Evolutionary conservation across 305 asterid genomes (phyloP), one percentile per base, ranked within the genome.

Genomic region (Withania somnifera): DNA sequence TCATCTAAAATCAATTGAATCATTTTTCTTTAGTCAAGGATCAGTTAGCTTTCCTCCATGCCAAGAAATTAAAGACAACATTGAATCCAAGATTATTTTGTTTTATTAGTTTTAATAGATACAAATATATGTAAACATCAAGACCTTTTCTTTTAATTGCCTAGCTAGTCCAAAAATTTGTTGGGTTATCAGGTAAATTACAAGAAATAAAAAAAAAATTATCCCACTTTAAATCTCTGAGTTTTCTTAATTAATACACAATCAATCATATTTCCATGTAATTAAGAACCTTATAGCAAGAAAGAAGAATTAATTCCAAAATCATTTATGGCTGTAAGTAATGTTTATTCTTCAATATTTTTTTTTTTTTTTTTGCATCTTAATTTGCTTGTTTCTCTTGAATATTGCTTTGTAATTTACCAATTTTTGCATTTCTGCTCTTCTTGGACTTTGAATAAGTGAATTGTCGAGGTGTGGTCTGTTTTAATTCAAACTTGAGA

Each of bases 181-280:
- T 91, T 80, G 93, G 88, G 45, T 83, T 89, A 83, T 89, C 60
- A n/a, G 24, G 15, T 3, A 42, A 71, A 20, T 42, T 71, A n/a
- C n/a, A n/a, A n/a, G n/a, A n/a, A n/a, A n/a, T 13, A 14, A 47
- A 63, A 2, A 0, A 26, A 3, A 73, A 73, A 1, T 47, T 20
- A 11, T 47, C 79, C 79, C 42, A 73, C 17, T 15, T 73, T 30
- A 73, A 73, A 5, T 73, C 5, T 73, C 26, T 1, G 26, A 47
- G 79, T 73, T 73, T 47, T 26, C 58, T 26, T 73, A 15, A 71
- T 24, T 71, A 13, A 47, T 73, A 14, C 38, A 71, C 10, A 24
- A 9, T 13, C 2, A 45, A 26, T 24, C 5, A 26, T 73, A 24
- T 24, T 71, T 71, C 38, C 19, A 45, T 71, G 24, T 22, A 45